phyloP scores from a whole-genome alignment of 768 basidiomycete genomes.

The Fomitopsis serialis region DNA sequence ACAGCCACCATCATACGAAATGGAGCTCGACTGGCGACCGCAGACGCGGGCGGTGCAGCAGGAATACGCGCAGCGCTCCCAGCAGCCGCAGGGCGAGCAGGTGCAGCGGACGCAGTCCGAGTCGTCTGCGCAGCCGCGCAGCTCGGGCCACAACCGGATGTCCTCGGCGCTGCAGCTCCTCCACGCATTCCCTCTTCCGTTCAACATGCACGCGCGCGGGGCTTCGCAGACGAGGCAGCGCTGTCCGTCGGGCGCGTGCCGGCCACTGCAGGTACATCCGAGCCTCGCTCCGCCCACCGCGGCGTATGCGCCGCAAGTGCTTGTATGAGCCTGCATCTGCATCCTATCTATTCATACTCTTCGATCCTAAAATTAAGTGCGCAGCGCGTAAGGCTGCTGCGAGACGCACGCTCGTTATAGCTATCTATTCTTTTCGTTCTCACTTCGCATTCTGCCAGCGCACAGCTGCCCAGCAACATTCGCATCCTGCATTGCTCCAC shows the following conservation, averaged over 20 bases:
- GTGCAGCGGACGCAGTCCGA: background rate
- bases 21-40: background rate
- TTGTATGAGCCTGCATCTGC: background rate
- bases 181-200: conserved; percentile 24
- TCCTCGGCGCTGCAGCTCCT: conserved; percentile 23
- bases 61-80: background rate
- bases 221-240: background rate
- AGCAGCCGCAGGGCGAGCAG: background rate
- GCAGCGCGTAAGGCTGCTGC: background rate
- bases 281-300: background rate
- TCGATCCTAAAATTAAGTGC: background rate
- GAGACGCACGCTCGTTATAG: background rate
- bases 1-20: background rate
- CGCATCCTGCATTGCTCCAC: too few species aligned
- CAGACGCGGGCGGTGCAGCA: background rate
- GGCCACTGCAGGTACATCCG: background rate
- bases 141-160: conserved; percentile 7
- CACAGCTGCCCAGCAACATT: too few species aligned
- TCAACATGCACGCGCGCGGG: conserved; percentile 6
- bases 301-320: conserved; percentile 2
- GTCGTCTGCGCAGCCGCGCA: background rate
- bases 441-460: too few species aligned
- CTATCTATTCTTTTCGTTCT: too few species aligned
- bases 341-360: background rate
- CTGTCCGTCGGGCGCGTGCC: background rate